Evolutionary conservation across 2,329 filamentous ascomycete genomes (phyloP).

Genomic region (Neonectria ditissima): DNA sequence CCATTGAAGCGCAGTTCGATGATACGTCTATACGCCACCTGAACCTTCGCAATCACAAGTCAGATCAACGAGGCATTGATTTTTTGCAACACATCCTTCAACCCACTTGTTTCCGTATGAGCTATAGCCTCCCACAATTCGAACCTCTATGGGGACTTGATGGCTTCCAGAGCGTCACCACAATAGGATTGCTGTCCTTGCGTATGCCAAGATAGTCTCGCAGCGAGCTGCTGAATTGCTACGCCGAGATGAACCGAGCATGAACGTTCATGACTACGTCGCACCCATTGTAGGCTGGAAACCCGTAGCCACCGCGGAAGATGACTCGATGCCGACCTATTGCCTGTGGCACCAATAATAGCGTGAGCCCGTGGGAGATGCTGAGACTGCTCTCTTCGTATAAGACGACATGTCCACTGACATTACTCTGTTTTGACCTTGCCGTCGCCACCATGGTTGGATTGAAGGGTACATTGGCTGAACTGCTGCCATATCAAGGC

Average conservation of each 20-base stretch:
- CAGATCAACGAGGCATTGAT: not conserved
- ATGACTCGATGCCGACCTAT: too few relatives aligned
- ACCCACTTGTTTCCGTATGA: not conserved
- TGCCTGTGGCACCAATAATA: constrained; percentile 7
- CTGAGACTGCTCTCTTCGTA: constrained; percentile 16
- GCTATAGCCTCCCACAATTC: too few relatives aligned
- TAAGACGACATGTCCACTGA: constrained; percentile 5
- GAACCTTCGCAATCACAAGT: not conserved
- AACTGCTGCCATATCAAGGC: too few relatives aligned
- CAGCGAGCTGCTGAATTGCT: not conserved
- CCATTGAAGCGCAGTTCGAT: not conserved
- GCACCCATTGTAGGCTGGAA: not conserved
- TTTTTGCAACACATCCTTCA: not conserved
- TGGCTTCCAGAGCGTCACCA: too few relatives aligned
- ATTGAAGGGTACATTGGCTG: too few relatives aligned
- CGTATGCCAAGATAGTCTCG: not conserved
- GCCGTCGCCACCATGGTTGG: constrained; percentile 34
- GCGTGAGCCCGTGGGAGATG: constrained; percentile 25
- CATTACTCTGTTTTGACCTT: constrained; percentile 29
- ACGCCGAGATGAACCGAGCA: too few relatives aligned
- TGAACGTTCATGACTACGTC: not conserved
- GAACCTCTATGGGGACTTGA: too few relatives aligned
- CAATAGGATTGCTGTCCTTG: too few relatives aligned
- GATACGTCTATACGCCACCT: not conserved
- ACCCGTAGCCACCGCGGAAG: not conserved